Base-by-base conservation (phyloP, 2,329 filamentous ascomycete species). In the Drechmeria coniospora region DNA sequence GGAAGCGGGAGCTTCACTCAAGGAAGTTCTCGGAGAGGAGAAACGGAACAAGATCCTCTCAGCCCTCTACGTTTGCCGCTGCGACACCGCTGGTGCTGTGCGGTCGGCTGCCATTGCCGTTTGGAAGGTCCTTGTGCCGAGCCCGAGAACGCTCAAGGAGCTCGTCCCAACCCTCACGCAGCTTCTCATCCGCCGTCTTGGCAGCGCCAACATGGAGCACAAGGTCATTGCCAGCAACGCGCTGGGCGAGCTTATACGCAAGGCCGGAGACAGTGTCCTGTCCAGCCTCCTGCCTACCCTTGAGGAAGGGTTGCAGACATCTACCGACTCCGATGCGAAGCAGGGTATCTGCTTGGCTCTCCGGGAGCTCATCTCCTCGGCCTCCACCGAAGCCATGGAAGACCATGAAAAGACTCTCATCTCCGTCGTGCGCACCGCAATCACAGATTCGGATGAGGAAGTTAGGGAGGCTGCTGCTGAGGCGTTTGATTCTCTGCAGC, bases 211-310 rank as follows among this genome's bases (percentile, higher is more conserved):
- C 47, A 86, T 92, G 77, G 90, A 98, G 53, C 90, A 98, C 54
- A 95, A 94, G 62, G 79, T 93, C 42, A 98, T 98, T 62, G 90
- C 92, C 39, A 87, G 87, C 51, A 95, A 95, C 51, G 84, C 90
- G 26, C 67, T 98, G 31, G 90, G 90, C 46, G 90, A 98, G 51
- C 73, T 98, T 39, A 95, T 98, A 46, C 78, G 90, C 45, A 94
- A 93, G 56, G 87, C 90, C 45, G 90, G 92, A 35, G 90, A 98
- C 51, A 79, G 83, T 31, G 86, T 98, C 32, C 64, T 98, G 36
- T 73, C 84, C 15, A 92, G 74, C 23, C 60, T 98, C 34, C 60
- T 98, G 34, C 90, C 90, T 17, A 92, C 86, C 19, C 70, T 98
- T 26, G 86, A 95, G 49, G 83, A 92, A 50, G 84, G 87, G 21